Conservation (phyloP, 2,329 filamentous ascomycete species). For the Ophiosphaerella korrae region DNA sequence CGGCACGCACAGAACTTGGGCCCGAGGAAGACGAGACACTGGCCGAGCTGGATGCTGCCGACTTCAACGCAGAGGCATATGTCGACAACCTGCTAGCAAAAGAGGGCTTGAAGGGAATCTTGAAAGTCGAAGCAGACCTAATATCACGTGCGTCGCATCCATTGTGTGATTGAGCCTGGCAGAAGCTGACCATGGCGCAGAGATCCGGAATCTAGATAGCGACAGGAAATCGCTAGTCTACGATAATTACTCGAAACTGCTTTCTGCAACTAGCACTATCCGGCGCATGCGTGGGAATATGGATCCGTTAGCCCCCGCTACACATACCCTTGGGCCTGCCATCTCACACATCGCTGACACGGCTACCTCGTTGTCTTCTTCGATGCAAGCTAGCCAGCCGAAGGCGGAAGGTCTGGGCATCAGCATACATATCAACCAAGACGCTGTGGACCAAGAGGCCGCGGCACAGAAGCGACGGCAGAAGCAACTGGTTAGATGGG, state of each 20-base stretch:
- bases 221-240: constrained; percentile 98
- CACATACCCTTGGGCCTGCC: constrained; percentile 72
- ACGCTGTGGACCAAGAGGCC: constrained; percentile 17
- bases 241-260: constrained; percentile 97
- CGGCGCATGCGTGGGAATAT: constrained; percentile 83
- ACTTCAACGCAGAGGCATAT: constrained; percentile 75
- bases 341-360: constrained; percentile 76
- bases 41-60: constrained; percentile 71
- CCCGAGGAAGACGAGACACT: constrained; percentile 63
- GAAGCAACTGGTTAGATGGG: constrained; percentile 66
- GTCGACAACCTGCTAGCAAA: constrained; percentile 66
- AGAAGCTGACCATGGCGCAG: constrained; percentile 44
- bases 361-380: constrained; percentile 49
- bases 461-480: constrained; percentile 47
- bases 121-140: constrained; percentile 72
- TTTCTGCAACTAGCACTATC: constrained; percentile 95
- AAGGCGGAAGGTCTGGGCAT: constrained; percentile 32
- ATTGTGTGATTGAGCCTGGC: constrained; percentile 1
- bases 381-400: constrained; percentile 36
- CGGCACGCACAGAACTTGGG: constrained; percentile 35
- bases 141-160: constrained; percentile 53
- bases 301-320: constrained; percentile 77
- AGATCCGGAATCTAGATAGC: constrained; percentile 88
- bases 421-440: constrained; percentile 27
- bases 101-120: constrained; percentile 69